Evolutionary conservation across 2,329 filamentous ascomycete species (phyloP), one percentile per base, ranked within the genome.

Genomic region (Chrysoporthe cubensis): DNA sequence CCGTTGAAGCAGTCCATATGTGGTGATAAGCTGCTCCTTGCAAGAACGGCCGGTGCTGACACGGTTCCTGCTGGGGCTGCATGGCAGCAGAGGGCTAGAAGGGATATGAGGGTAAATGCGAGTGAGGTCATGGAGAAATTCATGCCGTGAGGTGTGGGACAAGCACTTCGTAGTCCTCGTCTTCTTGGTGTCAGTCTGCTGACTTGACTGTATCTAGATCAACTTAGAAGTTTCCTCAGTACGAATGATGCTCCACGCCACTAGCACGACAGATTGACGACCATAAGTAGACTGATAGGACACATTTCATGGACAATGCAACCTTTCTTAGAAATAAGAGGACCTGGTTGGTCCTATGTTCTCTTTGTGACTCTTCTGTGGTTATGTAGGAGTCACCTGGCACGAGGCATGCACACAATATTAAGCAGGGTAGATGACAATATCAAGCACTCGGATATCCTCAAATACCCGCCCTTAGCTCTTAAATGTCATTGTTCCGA

Each of bases 1-100:
- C 50, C 8, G 18, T 16, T 21, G 50, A 57, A 64, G 40, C 62
- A 64, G n/a, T 57, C 42, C 40, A 32, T 57, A 37, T 64, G 62
- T 5, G 62, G 50, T 18, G 62, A 57, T 9, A 58, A 26, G 9
- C 56, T 48, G 26, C 59, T 46, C 18, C 62, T 50, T 1, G 42
- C 5, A 3, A 43, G 14, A 26, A 58, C 2, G 50, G 6, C n/a
- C 2, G 40, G 5, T 7, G 52, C 1, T 11, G 34, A 44, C 14
- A 40, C 14, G 44, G 26, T 34, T 9, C 32, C 16, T 34, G 44
- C 18, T 62, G 62, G 50, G 4, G 62, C 62, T 34, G 50, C 62
- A 11, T n/a, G 9, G 16, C 40, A 18, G 7, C 7, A 3, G 5
- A 64, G 37, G 3, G 62, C 21, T 14, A 57, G 21, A 13, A 57